A percentile compares a stretch with the other conserved stretches of the same genome.
Evolutionary conservation across 1,284 basidiomycete genomes (phyloP).

Genomic region (Boletus mariae): DNA sequence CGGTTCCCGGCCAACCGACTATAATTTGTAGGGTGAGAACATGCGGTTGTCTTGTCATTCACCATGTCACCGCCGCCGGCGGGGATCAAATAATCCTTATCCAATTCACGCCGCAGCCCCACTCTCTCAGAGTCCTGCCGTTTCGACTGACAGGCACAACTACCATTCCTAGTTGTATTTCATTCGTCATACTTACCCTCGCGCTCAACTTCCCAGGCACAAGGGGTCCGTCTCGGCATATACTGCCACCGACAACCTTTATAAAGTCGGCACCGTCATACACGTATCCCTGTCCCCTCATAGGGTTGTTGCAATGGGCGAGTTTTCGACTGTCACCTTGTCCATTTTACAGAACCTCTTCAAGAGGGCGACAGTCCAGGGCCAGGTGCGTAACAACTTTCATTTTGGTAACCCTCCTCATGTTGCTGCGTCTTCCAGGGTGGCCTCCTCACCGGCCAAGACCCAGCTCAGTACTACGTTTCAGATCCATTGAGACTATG

Average conservation of each 20-base stretch:
- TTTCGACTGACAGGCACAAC: neutral
- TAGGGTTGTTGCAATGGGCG: constrained; percentile 26
- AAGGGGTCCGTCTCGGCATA: neutral
- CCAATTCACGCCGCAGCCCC: neutral
- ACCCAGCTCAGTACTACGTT: constrained; percentile 64
- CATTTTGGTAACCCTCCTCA: neutral
- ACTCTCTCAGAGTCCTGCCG: neutral
- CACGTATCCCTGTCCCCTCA: neutral
- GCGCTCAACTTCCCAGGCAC: neutral
- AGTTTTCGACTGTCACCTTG: constrained; percentile 40
- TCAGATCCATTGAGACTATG: constrained; percentile 81
- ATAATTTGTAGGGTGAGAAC: neutral
- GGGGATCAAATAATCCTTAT: neutral
- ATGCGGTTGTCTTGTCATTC: neutral
- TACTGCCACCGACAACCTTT: neutral
- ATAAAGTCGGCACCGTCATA: neutral
- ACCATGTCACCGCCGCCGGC: neutral
- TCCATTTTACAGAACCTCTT: constrained; percentile 32
- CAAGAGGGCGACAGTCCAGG: constrained; percentile 36
- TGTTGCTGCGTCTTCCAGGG: constrained; percentile 40
- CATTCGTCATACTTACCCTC: neutral
- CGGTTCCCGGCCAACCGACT: neutral
- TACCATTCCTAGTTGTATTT: neutral
- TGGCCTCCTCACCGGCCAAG: constrained; percentile 67
- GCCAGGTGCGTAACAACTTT: constrained; percentile 35